These are phyloP conservation scores for Gyromitra esculenta DNA, from an alignment of 2,329 filamentous ascomycete genomes.

Conservation along the genomic window DNA sequence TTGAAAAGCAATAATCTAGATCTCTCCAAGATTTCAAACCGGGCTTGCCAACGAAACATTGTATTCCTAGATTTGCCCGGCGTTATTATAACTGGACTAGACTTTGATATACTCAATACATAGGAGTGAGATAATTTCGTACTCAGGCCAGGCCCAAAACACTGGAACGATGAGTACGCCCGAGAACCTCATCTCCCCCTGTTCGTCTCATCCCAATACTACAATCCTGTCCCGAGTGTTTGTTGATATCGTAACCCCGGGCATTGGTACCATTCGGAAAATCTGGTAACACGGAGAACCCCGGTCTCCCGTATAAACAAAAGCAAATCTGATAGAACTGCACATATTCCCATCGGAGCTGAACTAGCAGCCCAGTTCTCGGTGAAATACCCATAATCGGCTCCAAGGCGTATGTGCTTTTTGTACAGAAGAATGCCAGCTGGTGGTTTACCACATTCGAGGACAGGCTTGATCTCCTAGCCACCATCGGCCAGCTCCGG, in stretches of 20 bases:
- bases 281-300: slow-evolving; percentile 30
- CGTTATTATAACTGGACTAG: slow-evolving; percentile 14
- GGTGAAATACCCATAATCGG: slow-evolving; percentile 32
- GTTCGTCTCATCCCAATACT: slow-evolving; percentile 24
- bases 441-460: slow-evolving; percentile 21
- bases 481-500: slow-evolving; percentile 32
- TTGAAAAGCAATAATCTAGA: slow-evolving; percentile 7
- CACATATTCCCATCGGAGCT: slow-evolving; percentile 22
- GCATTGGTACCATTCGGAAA: slow-evolving; percentile 12
- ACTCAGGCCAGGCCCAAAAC: neutral
- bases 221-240: slow-evolving; percentile 13
- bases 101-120: slow-evolving; percentile 11
- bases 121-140: slow-evolving; percentile 11
- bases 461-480: slow-evolving; percentile 4
- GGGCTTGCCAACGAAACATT: slow-evolving; percentile 5
- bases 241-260: neutral
- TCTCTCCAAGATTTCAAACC: slow-evolving; percentile 11
- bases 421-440: neutral
- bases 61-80: neutral
- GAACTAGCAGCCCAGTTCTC: neutral
- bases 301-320: slow-evolving; percentile 16
- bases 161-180: neutral
- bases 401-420: slow-evolving; percentile 5
- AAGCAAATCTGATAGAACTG: neutral
- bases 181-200: slow-evolving; percentile 15